Percentiles rank a stretch among this genome's conserved stretches.
Conservation (phyloP, 441 rosid genomes). For the Mallotus repandus region DNA sequence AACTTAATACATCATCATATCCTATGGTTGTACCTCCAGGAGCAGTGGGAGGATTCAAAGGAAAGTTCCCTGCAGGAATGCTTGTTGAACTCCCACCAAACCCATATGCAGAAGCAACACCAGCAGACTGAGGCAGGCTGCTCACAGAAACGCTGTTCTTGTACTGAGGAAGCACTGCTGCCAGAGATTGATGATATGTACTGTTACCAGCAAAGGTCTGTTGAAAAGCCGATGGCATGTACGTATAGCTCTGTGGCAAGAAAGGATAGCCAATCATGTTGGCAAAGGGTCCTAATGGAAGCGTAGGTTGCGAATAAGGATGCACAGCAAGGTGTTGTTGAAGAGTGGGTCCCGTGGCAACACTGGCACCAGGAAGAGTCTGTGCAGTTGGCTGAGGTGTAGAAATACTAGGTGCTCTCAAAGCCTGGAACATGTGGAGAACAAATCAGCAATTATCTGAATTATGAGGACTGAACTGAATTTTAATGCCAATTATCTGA, state of each 20-base stretch:
- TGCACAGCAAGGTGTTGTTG: conserved; percentile 94
- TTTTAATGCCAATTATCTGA: background rate
- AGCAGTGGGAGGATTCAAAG: conserved; percentile 64
- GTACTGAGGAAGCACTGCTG: conserved; percentile 86
- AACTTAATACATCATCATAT: conserved; percentile 75
- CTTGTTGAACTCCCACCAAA: conserved; percentile 80
- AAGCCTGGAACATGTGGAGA: conserved; percentile 41
- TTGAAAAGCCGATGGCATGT: conserved; percentile 93
- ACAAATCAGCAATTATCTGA: conserved; percentile 10
- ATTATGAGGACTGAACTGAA: too few relatives aligned
- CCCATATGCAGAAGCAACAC: conserved; percentile 86
- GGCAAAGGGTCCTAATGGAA: conserved; percentile 80
- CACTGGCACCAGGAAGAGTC: conserved; percentile 52
- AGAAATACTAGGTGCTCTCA: conserved; percentile 61
- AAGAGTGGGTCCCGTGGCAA: conserved; percentile 76
- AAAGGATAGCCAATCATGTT: conserved; percentile 90
- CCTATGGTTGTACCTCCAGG: conserved; percentile 66
- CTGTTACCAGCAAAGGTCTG: conserved; percentile 81
- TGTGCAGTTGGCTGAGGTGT: conserved; percentile 65
- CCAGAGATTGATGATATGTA: conserved; percentile 85
- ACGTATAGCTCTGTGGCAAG: conserved; percentile 88
- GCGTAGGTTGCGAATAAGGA: conserved; percentile 83
- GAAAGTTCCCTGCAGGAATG: conserved; percentile 67
- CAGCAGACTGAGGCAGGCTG: conserved; percentile 86
- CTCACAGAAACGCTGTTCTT: conserved; percentile 72